These are phyloP conservation scores for Curvularia sp. DNA, from an alignment of 2,329 filamentous ascomycete genomes.

Conservation along the genomic window DNA sequence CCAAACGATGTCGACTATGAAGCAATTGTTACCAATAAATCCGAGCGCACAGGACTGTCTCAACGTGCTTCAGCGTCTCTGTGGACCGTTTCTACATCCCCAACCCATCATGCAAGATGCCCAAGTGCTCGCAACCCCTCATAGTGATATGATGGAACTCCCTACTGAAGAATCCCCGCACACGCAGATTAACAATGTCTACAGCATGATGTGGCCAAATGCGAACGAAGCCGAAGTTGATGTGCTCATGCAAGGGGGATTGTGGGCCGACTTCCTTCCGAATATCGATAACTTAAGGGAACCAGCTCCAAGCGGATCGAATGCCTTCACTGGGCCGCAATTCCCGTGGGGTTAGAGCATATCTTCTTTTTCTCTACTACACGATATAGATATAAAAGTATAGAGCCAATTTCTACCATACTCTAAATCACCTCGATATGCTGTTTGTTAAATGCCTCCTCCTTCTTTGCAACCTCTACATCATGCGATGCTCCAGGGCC, in stretches of 20 bases:
- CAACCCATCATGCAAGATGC: conserved; percentile 8
- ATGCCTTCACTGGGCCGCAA: not conserved
- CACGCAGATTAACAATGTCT: conserved; percentile 26
- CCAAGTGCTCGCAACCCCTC: conserved; percentile 9
- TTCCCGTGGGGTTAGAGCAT: not conserved
- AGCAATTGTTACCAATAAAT: conserved; percentile 50
- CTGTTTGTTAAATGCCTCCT: conserved; percentile 1
- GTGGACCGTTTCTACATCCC: conserved; percentile 35
- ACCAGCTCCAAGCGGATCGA: not conserved
- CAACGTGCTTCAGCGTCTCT: conserved; percentile 53
- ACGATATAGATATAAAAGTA: not conserved
- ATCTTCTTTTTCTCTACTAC: too few species aligned
- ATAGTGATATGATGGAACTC: conserved; percentile 9
- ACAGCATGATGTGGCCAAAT: conserved; percentile 29
- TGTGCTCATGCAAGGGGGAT: conserved; percentile 26
- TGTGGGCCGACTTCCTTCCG: conserved; percentile 23
- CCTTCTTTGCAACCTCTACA: not conserved
- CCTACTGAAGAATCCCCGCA: conserved; percentile 24
- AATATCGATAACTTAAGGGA: not conserved
- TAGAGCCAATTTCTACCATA: not conserved
- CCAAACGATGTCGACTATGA: conserved; percentile 49
- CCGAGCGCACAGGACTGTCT: conserved; percentile 54
- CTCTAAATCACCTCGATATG: not conserved
- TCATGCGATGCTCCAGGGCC: conserved; percentile 7
- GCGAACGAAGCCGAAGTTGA: conserved; percentile 23